Percentiles rank a stretch among this genome's conserved stretches.
phyloP scores from a whole-genome alignment of 345 rosid genomes.

The Triadica sebifera region DNA sequence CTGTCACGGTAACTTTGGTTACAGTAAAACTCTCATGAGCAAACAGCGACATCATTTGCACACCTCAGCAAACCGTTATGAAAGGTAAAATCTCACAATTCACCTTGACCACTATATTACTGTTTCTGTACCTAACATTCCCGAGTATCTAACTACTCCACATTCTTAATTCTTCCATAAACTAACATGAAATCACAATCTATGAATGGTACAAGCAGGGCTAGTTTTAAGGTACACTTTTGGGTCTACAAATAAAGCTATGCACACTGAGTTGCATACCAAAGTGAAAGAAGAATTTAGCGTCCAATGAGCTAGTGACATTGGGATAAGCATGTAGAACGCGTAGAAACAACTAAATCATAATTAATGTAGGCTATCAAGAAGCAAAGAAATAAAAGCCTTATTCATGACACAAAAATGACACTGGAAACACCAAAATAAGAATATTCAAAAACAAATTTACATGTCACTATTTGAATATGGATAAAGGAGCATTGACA shows the following conservation, averaged over 20 bases:
- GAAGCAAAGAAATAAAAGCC: neutral
- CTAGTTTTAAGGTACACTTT: no score
- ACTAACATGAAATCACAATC: neutral
- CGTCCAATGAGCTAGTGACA: neutral
- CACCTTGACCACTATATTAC: neutral
- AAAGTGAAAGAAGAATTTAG: neutral
- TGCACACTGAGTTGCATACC: neutral
- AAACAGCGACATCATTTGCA: neutral
- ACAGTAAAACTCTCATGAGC: neutral
- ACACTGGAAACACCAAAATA: no score
- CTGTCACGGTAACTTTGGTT: neutral
- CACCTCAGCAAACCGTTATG: neutral
- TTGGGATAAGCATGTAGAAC: neutral
- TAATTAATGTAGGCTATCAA: neutral
- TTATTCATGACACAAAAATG: neutral
- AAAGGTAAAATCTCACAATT: neutral
- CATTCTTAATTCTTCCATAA: neutral
- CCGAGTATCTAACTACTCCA: neutral
- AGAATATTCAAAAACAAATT: no score
- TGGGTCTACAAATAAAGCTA: conserved; percentile 4
- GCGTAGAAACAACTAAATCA: no score
- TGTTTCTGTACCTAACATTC: neutral
- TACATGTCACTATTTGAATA: neutral
- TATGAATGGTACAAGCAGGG: neutral
- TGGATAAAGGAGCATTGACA: no score